Base-by-base conservation (phyloP, 192 early-diverging fungal genomes). In the Backusella psychrophila region DNA sequence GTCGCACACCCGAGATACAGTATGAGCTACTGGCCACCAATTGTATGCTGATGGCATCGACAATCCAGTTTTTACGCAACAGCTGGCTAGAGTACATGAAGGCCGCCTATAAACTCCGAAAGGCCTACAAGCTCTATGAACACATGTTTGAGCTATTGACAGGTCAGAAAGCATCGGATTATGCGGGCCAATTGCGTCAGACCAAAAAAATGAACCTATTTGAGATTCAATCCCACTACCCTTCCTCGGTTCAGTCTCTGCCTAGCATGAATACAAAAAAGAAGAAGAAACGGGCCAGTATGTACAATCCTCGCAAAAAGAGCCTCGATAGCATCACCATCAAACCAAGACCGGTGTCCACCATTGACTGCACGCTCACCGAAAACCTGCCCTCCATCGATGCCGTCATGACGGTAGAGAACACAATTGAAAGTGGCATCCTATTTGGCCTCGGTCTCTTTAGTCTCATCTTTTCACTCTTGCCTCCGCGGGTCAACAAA, bases 21-120 rank as follows among this genome's bases (percentile, higher is more conserved):
- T 79, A 83, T 66, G 78, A 83, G 46, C 21, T 83, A 0, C 41
- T 83, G 15, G 78, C 79, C 14, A 66, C 69, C 21, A 83, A 83
- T 42, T 83, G 82, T 69, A 80, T 79, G 63, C 53, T 83, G 35
- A 83, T 83, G 82, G 77, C 78, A 0, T 78, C 82, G 12, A 83
- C 82, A 0, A 71, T 83, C 3, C 82, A 83, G 66, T 79, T 83
- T 31, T 63, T 83, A 29, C 38, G 74, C 12, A 75, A 83, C 14
- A 76, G 66, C 46, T 83, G 82, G 82, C 31, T 80, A 41, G 78
- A 79, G 23, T 83, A 83, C 36, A 80, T 83, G 74, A 73, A 72
- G 38, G 75, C 75, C 1, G 74, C 82, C 6, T 83, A 83, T 34
- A 83, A 83, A 66, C 68, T 83, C 36, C 78, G 82, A 6, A 83